Base-by-base conservation (phyloP, 371 early-diverging fungal species). In the Mucor circinelloides region DNA sequence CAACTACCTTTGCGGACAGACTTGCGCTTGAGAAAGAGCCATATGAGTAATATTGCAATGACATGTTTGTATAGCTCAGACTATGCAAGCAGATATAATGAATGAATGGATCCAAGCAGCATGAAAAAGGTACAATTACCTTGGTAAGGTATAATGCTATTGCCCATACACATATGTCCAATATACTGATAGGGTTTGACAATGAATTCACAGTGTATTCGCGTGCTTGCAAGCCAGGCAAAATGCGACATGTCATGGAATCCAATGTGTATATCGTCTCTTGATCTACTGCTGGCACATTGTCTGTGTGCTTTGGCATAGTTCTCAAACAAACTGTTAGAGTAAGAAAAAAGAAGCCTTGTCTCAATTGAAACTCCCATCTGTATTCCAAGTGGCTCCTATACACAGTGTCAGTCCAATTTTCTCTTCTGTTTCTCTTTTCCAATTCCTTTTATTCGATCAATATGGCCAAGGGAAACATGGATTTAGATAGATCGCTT, bases 401-500 rank as follows among this genome's bases (percentile, higher is more conserved):
- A 6, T 46, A n/a, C n/a, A n/a, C n/a, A n/a, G n/a, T n/a, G n/a
- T n/a, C n/a, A n/a, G n/a, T n/a, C n/a, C n/a, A n/a, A n/a, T n/a
- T n/a, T n/a, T n/a, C n/a, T n/a, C n/a, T n/a, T n/a, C 19, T 21
- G 2, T 10, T 48, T 21, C 8, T 25, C 21, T 23, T 21, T 44
- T 44, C n/a, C 48, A 21, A 17, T 0, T 1, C n/a, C 21, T 48
- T 21, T 23, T 48, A 6, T 8, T 36, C 8, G 1, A 34, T 8
- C 27, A 58, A 19, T 21, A 64, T 64, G 65, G 58, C 48, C 31
- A 64, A 46, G 32, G 65, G 65, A 58, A 32, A 32, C 17, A 15
- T 3, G 30, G 70, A 71, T 60, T 63, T 71, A 17, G 71, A 71
- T 54, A 38, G 55, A 28, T 63, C 71, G 5, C 56, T 71, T 5